Conservation (phyloP, 192 early-diverging fungal genomes). For the Coemansia sp. region DNA sequence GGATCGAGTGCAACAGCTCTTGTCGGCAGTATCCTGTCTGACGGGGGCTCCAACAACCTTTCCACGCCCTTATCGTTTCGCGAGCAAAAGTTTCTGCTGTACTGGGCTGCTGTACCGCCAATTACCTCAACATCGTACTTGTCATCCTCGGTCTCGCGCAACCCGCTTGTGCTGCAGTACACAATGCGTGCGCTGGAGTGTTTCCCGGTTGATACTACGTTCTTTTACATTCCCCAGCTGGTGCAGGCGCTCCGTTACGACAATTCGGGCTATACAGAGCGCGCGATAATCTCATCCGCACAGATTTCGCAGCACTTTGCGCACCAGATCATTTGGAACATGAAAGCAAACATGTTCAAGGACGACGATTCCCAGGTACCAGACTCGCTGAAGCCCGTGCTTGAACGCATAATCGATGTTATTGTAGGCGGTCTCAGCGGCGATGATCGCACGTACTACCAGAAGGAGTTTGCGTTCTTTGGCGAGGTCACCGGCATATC, state of each 20-base stretch:
- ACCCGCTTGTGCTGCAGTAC: constrained; percentile 95
- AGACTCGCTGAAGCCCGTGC: constrained; percentile 83
- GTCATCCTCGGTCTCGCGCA: constrained; percentile 66
- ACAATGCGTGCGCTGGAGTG: constrained; percentile 87
- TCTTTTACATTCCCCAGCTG: constrained; percentile 99
- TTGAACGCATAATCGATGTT: constrained; percentile 84
- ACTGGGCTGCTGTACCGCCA: constrained; percentile 89
- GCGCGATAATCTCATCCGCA: constrained; percentile 91
- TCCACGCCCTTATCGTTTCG: constrained; percentile 32
- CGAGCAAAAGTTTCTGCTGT: constrained; percentile 70
- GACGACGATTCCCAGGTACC: constrained; percentile 63
- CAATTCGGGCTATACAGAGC: constrained; percentile 87
- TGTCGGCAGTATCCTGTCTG: not conserved
- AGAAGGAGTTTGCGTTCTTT: constrained; percentile 97
- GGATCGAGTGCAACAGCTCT: not conserved
- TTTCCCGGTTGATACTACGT: constrained; percentile 90
- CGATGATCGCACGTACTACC: constrained; percentile 85
- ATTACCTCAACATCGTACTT: constrained; percentile 84
- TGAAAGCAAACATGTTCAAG: constrained; percentile 97
- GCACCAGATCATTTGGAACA: constrained; percentile 99
- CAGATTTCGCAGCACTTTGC: constrained; percentile 95
- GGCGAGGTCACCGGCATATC: constrained; percentile 94
- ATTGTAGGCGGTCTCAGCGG: constrained; percentile 83
- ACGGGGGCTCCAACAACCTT: constrained; percentile 39
- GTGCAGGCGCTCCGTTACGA: constrained; percentile 95